phyloP scores from a whole-genome alignment of 371 early-diverging fungal species.

The Zancudomyces culisetae region DNA sequence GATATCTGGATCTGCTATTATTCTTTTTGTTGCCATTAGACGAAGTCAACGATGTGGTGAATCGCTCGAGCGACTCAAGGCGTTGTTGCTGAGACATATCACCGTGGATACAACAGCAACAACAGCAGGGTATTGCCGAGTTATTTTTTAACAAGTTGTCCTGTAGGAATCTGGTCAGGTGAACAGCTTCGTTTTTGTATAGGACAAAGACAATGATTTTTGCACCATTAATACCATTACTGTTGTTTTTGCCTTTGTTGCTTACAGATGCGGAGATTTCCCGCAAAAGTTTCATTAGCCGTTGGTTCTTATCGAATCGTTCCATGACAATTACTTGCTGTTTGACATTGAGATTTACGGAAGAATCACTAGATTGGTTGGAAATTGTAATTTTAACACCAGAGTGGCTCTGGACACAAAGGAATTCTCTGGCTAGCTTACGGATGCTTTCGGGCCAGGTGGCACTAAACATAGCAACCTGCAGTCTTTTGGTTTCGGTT shows the following conservation, averaged over 20 bases:
- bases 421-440: slow-evolving; percentile 70
- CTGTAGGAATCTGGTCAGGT: slow-evolving; percentile 46
- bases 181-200: slow-evolving; percentile 86
- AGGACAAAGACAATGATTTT: slow-evolving; percentile 75
- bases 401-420: slow-evolving; percentile 48
- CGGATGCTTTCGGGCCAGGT: slow-evolving; percentile 97
- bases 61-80: too few species aligned
- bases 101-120: slow-evolving; percentile 93
- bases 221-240: slow-evolving; percentile 57
- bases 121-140: too few species aligned
- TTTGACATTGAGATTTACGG: slow-evolving; percentile 74
- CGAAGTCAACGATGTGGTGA: too few species aligned
- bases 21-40: too few species aligned
- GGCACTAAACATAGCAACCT: slow-evolving; percentile 96
- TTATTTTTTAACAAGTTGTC: slow-evolving; percentile 62
- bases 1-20: too few species aligned
- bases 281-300: slow-evolving; percentile 59
- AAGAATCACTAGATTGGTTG: slow-evolving; percentile 48
- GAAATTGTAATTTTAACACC: slow-evolving; percentile 89
- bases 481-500: slow-evolving; percentile 59
- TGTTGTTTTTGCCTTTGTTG: too few species aligned
- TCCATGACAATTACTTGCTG: slow-evolving; percentile 86
- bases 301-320: slow-evolving; percentile 55
- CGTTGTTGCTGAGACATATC: slow-evolving; percentile 93
- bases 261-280: too few species aligned